Base-by-base conservation (phyloP, 208 protist species). In the Borovskyia barvae region DNA sequence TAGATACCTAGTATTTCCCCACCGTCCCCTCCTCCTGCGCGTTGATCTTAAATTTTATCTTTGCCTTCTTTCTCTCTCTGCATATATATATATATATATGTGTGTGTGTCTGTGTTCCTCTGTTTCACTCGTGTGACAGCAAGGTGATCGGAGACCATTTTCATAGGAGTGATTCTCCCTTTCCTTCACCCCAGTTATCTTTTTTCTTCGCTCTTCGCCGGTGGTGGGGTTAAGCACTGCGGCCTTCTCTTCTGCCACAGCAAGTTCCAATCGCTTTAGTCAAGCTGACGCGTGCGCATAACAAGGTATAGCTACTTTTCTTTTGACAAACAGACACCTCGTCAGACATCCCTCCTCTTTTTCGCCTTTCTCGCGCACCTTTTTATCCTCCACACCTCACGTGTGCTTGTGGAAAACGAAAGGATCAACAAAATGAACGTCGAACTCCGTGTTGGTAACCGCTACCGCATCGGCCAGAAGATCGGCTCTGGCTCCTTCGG, bases 401-500 rank as follows among this genome's bases (percentile, higher is more conserved):
- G 11, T 39, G 8, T 39, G 14, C 14, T 14, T n/a, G n/a, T n/a
- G n/a, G n/a, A n/a, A n/a, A n/a, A 39, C 11, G 35, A 15, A 15
- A 15, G 8, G 8, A 15, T 39, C 35, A 39, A n/a, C n/a, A 49
- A 47, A 2, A 85, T 85, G 77, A 90, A 76, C 71, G 73, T 97
- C 57, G 96, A 98, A 53, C 77, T 98, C 19, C 85, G 92, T 35
- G 95, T 99, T 15, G 98, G 94, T 43, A 92, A 90, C 56, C 98
- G 98, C 55, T 99, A 97, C 74, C 72, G 93, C 39, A 87, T 99
- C 43, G 96, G 89, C 28, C 83, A 97, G 51, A 98, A 99, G 87
- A 99, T 99, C 73, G 99, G 98, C 17, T 80, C 77, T 30, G 98
- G 98, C 19, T 91, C 81, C 49, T 97, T 97, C 59, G 93, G 93